phyloP scores from a whole-genome alignment of 2,329 filamentous ascomycete species.

The Colletotrichum orchidophilum region DNA sequence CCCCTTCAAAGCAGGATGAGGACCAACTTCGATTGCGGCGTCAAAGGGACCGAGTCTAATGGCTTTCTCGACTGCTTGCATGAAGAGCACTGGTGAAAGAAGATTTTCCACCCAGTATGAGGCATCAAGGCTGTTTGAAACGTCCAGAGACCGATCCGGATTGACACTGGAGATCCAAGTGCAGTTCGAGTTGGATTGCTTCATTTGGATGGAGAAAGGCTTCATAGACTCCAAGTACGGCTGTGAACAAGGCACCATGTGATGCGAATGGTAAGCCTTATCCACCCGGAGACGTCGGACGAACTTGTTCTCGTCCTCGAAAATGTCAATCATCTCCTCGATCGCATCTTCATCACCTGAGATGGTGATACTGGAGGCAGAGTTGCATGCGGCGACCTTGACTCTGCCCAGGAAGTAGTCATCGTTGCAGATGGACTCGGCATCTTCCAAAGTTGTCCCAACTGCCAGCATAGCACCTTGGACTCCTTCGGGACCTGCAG shows the following conservation, averaged over 20 bases:
- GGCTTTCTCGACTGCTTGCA: constrained; percentile 29
- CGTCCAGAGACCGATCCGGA: neutral
- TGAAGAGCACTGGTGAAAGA: constrained; percentile 41
- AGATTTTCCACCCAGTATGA: constrained; percentile 43
- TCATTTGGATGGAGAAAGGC: neutral
- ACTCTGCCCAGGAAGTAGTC: constrained; percentile 33
- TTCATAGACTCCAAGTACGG: neutral
- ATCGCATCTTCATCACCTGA: constrained; percentile 42
- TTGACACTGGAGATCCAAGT: neutral
- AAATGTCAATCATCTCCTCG: constrained; percentile 33
- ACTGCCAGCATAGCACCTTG: constrained; percentile 40
- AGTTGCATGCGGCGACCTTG: constrained; percentile 38
- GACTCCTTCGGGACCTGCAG: constrained; percentile 3
- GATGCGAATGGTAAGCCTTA: constrained; percentile 44
- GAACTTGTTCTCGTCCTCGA: constrained; percentile 36
- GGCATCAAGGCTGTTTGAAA: neutral
- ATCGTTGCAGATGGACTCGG: constrained; percentile 10
- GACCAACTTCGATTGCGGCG: constrained; percentile 44
- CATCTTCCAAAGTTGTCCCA: constrained; percentile 34
- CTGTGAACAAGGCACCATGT: constrained; percentile 34
- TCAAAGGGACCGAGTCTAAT: neutral
- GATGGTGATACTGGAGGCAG: constrained; percentile 37
- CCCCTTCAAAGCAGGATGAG: constrained; percentile 51
- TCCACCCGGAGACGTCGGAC: constrained; percentile 38
- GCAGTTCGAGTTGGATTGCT: neutral